phyloP scores from a whole-genome alignment of 192 early-diverging fungal species.

The Hyaloraphidium curvatum region DNA sequence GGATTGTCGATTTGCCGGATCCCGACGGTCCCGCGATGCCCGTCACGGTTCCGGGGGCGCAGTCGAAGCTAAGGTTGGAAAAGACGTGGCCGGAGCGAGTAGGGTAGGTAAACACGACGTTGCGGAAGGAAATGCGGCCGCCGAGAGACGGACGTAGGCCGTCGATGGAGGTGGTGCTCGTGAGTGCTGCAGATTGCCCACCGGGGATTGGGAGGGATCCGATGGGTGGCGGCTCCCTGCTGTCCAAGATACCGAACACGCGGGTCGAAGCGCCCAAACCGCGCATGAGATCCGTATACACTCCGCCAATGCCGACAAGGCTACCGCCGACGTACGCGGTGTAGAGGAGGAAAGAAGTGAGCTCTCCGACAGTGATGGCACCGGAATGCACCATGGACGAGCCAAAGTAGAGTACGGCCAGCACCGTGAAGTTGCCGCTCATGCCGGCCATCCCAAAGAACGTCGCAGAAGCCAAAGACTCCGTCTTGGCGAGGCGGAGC shows the following conservation, averaged over 20 bases:
- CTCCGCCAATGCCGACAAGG: conserved; percentile 15
- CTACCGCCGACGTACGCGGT: conserved; percentile 43
- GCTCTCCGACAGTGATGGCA: conserved; percentile 37
- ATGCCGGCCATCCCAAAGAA: conserved; percentile 44
- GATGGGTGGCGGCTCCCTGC: no score
- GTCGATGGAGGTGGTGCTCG: background rate
- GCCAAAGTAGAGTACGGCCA: conserved; percentile 42
- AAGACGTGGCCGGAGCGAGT: conserved; percentile 28
- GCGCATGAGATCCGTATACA: conserved; percentile 6
- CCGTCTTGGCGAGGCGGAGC: conserved; percentile 26
- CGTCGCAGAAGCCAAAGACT: conserved; percentile 34
- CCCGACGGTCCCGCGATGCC: conserved; percentile 34
- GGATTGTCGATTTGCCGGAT: conserved; percentile 45
- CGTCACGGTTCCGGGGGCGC: conserved; percentile 11
- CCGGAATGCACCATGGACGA: conserved; percentile 39
- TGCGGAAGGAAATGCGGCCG: conserved; percentile 31
- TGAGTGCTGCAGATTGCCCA: no score
- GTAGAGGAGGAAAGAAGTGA: conserved; percentile 46
- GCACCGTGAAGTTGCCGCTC: conserved; percentile 36
- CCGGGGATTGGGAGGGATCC: no score
- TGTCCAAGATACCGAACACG: background rate
- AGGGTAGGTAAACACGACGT: conserved; percentile 44
- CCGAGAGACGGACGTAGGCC: conserved; percentile 8
- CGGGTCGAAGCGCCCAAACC: background rate
- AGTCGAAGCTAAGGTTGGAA: background rate